Conservation (phyloP, 495 filamentous ascomycete genomes). For the Neurospora africana region DNA sequence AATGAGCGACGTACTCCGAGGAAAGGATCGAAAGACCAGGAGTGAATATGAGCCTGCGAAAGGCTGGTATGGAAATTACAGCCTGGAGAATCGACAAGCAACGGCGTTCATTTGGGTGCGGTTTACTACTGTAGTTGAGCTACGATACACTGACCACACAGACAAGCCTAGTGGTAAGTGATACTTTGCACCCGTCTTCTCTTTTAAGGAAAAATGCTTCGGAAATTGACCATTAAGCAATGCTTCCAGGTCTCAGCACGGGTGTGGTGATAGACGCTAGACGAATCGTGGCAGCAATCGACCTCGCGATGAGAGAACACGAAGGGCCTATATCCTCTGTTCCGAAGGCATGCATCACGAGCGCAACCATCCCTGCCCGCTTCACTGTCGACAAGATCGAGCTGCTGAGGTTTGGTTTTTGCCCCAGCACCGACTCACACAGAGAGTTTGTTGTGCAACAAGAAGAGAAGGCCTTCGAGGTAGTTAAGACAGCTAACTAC, state of each 20-base stretch:
- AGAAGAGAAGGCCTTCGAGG: not conserved
- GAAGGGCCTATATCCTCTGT: not conserved
- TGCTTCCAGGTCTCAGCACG: not conserved
- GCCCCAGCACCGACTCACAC: not conserved
- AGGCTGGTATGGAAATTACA: not conserved
- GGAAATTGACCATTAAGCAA: not conserved
- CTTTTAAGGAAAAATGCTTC: not conserved
- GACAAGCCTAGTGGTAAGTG: not conserved
- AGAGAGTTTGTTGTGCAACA: not conserved
- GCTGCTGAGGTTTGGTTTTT: not conserved
- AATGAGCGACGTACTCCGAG: not conserved
- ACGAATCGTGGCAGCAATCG: not conserved
- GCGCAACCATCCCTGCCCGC: not conserved
- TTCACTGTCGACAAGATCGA: not conserved
- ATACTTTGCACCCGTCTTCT: not conserved
- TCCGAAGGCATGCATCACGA: not conserved
- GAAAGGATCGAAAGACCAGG: not conserved
- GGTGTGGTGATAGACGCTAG: not conserved
- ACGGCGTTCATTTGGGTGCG: not conserved
- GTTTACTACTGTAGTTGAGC: not conserved
- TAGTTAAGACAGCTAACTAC: not conserved
- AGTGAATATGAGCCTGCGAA: not conserved
- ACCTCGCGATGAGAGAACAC: not conserved
- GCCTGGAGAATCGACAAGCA: not conserved
- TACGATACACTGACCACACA: not conserved